A percentile compares a stretch with the other conserved stretches of the same genome.
Evolutionary conservation across 352 stramenopile genomes (phyloP).

Genomic region (Phytophthora podocarpi): DNA sequence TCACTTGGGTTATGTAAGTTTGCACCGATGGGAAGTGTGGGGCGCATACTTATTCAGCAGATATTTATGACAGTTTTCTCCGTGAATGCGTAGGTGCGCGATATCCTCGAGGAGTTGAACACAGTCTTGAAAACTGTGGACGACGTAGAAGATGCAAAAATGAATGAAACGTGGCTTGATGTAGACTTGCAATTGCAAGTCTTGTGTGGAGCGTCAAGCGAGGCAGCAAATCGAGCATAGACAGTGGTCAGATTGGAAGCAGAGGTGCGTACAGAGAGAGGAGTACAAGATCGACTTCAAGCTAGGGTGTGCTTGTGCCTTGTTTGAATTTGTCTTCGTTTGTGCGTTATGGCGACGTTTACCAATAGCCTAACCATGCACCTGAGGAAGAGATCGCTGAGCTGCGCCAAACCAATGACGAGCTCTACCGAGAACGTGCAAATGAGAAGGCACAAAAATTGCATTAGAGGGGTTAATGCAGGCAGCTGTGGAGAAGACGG

Average conservation of each 20-base stretch:
- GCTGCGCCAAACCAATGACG: slow-evolving; percentile 61
- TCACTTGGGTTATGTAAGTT: slow-evolving; percentile 39
- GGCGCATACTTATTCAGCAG: background rate
- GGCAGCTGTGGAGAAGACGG: slow-evolving; percentile 59
- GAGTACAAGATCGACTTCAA: background rate
- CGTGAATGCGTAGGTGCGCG: slow-evolving; percentile 24
- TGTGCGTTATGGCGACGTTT: background rate
- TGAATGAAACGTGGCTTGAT: slow-evolving; percentile 25
- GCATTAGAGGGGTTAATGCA: too few relatives aligned
- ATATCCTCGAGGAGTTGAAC: slow-evolving; percentile 42
- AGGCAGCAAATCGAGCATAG: background rate
- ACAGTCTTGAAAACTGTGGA: slow-evolving; percentile 23
- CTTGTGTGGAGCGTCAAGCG: background rate
- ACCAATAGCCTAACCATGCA: slow-evolving; percentile 7
- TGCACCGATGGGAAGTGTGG: background rate
- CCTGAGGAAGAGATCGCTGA: slow-evolving; percentile 60
- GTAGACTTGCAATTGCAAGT: slow-evolving; percentile 32
- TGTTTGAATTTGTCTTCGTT: background rate
- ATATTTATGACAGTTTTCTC: background rate
- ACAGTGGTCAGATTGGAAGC: background rate
- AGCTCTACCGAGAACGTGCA: slow-evolving; percentile 64
- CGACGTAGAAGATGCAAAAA: background rate
- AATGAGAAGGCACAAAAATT: slow-evolving; percentile 80
- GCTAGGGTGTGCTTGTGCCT: background rate
- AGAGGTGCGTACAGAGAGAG: background rate